phyloP scores from a whole-genome alignment of 2,329 filamentous ascomycete species.

The Colletotrichum godetiae region DNA sequence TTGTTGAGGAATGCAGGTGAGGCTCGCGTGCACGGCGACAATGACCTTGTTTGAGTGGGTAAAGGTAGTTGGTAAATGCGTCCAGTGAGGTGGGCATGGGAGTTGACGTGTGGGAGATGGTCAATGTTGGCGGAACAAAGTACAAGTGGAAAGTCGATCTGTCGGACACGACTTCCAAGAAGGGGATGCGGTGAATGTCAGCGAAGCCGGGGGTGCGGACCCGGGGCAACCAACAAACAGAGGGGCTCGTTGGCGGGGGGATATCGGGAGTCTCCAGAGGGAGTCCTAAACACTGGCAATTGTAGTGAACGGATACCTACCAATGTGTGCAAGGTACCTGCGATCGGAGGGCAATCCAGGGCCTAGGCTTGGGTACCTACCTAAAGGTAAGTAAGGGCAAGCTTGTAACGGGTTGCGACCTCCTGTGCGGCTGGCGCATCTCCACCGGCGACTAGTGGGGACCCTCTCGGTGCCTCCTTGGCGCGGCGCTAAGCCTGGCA shows the following conservation, averaged over 20 bases:
- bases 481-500: constrained; percentile 26
- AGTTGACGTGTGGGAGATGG: constrained; percentile 23
- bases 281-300: constrained; percentile 11
- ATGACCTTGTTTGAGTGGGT: constrained; percentile 36
- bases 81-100: constrained; percentile 10
- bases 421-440: constrained; percentile 33
- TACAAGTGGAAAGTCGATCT: constrained; percentile 21
- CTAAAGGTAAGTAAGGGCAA: neutral
- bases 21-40: constrained; percentile 33
- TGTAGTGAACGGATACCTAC: too few species aligned
- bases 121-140: constrained; percentile 20
- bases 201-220: constrained; percentile 29
- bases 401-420: constrained; percentile 34
- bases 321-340: too few species aligned
- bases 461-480: constrained; percentile 3
- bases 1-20: constrained; percentile 25
- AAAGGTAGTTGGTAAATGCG: neutral
- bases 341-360: constrained; percentile 5
- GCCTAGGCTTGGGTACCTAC: neutral
- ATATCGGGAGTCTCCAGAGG: constrained; percentile 14
- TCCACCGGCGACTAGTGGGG: constrained; percentile 31
- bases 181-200: constrained; percentile 37
- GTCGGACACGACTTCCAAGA: constrained; percentile 33
- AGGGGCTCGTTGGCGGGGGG: constrained; percentile 38
- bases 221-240: constrained; percentile 38